A percentile compares a stretch with the other conserved stretches of the same genome.
phyloP scores from a whole-genome alignment of 257 asterid genomes.

The Phtheirospermum japonicum region DNA sequence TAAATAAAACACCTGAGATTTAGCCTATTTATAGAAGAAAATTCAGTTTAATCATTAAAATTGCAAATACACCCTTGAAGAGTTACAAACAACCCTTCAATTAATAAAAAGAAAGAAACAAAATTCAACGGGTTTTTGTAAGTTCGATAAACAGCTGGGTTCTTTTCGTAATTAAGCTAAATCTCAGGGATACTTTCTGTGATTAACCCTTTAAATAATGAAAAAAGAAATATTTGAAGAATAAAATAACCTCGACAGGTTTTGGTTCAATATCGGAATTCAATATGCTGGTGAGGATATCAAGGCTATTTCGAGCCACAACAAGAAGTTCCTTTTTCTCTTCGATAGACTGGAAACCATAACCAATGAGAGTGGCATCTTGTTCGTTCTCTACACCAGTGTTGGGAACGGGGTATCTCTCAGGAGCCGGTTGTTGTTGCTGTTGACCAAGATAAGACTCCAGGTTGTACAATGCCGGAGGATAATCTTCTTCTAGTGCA shows the following conservation, averaged over 20 bases:
- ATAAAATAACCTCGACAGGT: constrained; percentile 47
- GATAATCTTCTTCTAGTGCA: constrained; percentile 32
- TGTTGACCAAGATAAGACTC: constrained; percentile 51
- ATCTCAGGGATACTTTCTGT: not conserved
- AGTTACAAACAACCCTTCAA: not conserved
- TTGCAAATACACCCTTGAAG: too few relatives aligned
- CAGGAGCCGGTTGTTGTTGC: constrained; percentile 50
- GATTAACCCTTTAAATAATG: not conserved
- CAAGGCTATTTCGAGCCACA: constrained; percentile 63
- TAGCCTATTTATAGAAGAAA: too few relatives aligned
- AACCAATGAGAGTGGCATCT: constrained; percentile 26
- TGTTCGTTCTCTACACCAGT: not conserved
- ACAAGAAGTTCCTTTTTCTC: constrained; percentile 60
- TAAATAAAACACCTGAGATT: too few relatives aligned
- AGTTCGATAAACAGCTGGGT: not conserved
- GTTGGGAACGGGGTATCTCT: not conserved
- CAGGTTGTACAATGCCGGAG: constrained; percentile 36
- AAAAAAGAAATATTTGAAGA: not conserved
- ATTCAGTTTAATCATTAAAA: too few relatives aligned
- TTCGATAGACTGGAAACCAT: constrained; percentile 46
- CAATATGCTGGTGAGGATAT: constrained; percentile 65
- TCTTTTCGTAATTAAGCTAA: not conserved
- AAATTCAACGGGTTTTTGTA: not conserved
- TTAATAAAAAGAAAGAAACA: not conserved
- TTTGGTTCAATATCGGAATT: constrained; percentile 56